Conservation (phyloP, 352 stramenopile species). For the Globisporangium okanoganense region DNA sequence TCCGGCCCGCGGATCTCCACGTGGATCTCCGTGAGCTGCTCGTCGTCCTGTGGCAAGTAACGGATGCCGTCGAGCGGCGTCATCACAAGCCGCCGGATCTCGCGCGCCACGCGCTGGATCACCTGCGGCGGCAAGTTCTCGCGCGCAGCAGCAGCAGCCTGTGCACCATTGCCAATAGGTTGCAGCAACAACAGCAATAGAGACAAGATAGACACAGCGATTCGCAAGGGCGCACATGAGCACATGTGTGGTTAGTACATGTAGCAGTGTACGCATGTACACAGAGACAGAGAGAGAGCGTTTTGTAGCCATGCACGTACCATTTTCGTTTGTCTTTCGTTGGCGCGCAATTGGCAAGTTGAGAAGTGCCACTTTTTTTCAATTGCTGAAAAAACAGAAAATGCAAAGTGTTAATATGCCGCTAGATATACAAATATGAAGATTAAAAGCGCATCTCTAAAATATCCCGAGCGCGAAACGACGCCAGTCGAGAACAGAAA, state of each 20-base stretch:
- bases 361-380: conserved; percentile 3
- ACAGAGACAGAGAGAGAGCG: not conserved
- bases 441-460: not conserved
- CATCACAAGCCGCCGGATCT: conserved; percentile 91
- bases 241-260: not conserved
- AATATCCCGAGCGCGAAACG: conserved; percentile 5
- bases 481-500: conserved; percentile 8
- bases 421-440: conserved; percentile 2
- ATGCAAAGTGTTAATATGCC: not conserved
- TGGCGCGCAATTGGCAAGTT: conserved; percentile 8
- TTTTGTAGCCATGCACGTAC: not conserved
- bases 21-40: conserved; percentile 91
- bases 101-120: conserved; percentile 88
- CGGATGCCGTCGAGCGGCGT: conserved; percentile 90
- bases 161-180: not conserved
- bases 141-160: conserved; percentile 29
- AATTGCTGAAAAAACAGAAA: conserved; percentile 3
- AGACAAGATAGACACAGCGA: not conserved
- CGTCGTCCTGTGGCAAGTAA: conserved; percentile 90
- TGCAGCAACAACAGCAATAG: not conserved
- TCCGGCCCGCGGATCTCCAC: conserved; percentile 96
- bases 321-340: not conserved
- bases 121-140: conserved; percentile 87
- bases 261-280: not conserved
- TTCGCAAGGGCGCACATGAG: not conserved